These are phyloP conservation scores for Antitrichia curtipendula DNA, from an alignment of 225 moss, liverwort and hornwort species.

Conservation along the genomic window DNA sequence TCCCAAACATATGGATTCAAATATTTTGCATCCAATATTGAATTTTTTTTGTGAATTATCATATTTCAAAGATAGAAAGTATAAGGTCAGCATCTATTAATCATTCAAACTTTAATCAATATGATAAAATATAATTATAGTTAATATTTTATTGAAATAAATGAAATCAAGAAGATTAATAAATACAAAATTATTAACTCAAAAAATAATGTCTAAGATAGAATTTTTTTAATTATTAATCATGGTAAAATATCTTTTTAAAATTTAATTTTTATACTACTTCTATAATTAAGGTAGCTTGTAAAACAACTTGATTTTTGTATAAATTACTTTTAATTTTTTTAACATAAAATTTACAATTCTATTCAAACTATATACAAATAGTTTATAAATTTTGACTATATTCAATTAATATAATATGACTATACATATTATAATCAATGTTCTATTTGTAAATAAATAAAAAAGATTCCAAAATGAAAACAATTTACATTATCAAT, in stretches of 20 bases:
- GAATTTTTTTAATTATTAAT: not conserved
- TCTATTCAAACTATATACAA: not conserved
- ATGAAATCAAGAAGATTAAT: too few relatives aligned
- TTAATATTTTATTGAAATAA: too few relatives aligned
- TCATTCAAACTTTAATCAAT: not conserved
- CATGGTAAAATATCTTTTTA: rapidly evolving
- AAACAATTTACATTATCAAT: not conserved
- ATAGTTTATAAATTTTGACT: too few relatives aligned
- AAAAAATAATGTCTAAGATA: not conserved
- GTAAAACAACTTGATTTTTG: rapidly evolving
- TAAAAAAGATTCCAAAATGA: too few relatives aligned
- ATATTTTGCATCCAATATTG: not conserved
- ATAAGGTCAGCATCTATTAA: not conserved
- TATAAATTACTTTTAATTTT: too few relatives aligned
- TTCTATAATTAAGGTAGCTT: not conserved
- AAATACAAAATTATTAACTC: too few relatives aligned
- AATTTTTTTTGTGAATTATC: too few relatives aligned
- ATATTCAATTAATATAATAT: not conserved
- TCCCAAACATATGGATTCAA: not conserved
- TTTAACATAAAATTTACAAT: too few relatives aligned
- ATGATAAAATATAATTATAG: not conserved
- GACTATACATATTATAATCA: too few relatives aligned
- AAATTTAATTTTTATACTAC: not conserved
- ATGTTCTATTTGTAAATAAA: too few relatives aligned
- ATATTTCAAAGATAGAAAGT: not conserved